phyloP scores from a whole-genome alignment of 495 filamentous ascomycete genomes.

The Chaetomium tenue region DNA sequence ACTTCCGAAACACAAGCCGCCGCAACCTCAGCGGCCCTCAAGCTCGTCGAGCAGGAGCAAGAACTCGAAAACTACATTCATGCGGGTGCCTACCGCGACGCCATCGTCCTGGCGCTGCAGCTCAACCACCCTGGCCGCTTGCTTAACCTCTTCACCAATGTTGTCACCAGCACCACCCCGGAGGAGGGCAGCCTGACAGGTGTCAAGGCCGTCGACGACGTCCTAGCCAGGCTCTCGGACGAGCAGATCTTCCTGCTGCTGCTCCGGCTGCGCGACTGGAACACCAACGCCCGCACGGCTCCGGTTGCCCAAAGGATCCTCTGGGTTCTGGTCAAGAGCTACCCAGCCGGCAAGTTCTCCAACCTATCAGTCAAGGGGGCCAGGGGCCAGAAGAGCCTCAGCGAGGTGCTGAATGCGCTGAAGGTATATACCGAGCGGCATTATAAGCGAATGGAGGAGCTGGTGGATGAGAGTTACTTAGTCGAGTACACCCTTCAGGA shows the following conservation, averaged over 20 bases:
- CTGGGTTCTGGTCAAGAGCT: slow-evolving; percentile 70
- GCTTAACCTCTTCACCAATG: slow-evolving; percentile 75
- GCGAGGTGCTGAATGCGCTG: slow-evolving; percentile 79
- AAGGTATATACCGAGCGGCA: slow-evolving; percentile 88
- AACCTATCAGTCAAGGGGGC: slow-evolving; percentile 60
- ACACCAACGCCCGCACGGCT: slow-evolving; percentile 87
- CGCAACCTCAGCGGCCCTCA: slow-evolving; percentile 61
- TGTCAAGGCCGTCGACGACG: slow-evolving; percentile 75
- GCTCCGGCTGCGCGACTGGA: slow-evolving; percentile 85
- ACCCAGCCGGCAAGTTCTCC: slow-evolving; percentile 68
- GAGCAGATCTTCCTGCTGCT: slow-evolving; percentile 80
- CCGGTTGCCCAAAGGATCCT: slow-evolving; percentile 84
- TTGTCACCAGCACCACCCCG: slow-evolving; percentile 61
- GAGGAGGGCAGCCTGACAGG: slow-evolving; percentile 69
- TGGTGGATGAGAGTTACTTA: slow-evolving; percentile 91
- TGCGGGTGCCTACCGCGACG: slow-evolving; percentile 79
- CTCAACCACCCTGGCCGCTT: slow-evolving; percentile 90
- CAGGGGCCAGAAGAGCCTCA: slow-evolving; percentile 63
- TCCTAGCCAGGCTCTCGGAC: slow-evolving; percentile 72
- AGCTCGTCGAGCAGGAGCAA: slow-evolving; percentile 89
- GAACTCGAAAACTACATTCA: slow-evolving; percentile 88
- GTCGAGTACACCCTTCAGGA: slow-evolving; percentile 87
- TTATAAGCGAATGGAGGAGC: slow-evolving; percentile 79
- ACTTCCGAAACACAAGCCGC: slow-evolving; percentile 74
- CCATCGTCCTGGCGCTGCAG: slow-evolving; percentile 84